These are phyloP conservation scores for Erodium maritimum DNA, from an alignment of 345 rosid genomes.

Conservation along the genomic window DNA sequence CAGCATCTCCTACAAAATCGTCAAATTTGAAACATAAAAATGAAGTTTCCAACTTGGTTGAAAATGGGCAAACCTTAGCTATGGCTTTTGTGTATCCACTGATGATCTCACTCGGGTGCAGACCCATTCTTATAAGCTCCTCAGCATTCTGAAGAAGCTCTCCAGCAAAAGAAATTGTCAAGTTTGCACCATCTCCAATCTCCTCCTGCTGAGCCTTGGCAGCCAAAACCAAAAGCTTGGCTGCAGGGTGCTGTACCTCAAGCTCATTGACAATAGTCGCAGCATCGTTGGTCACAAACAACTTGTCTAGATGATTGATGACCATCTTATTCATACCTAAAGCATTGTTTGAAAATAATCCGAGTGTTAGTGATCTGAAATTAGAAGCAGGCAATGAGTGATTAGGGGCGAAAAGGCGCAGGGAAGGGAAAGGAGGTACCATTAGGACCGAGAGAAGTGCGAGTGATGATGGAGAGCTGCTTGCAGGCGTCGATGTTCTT, in stretches of 20 bases:
- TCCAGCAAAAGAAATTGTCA: slow-evolving; percentile 84
- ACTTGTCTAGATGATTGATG: slow-evolving; percentile 87
- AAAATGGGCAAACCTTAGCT: slow-evolving; percentile 32
- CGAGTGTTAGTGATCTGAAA: background rate
- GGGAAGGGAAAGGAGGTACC: slow-evolving; percentile 25
- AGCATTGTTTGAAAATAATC: background rate
- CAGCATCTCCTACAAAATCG: background rate
- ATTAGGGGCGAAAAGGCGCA: background rate
- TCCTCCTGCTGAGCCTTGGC: slow-evolving; percentile 97
- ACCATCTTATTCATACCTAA: slow-evolving; percentile 99
- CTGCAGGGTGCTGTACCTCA: slow-evolving; percentile 97
- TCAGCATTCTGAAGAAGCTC: slow-evolving; percentile 92
- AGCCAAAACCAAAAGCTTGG: slow-evolving; percentile 83
- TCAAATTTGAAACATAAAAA: background rate
- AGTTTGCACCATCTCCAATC: slow-evolving; percentile 97
- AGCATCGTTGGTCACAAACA: slow-evolving; percentile 90
- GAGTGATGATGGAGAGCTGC: slow-evolving; percentile 84
- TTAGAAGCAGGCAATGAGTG: too few species aligned
- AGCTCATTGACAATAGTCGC: slow-evolving; percentile 90
- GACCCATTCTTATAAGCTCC: slow-evolving; percentile 87
- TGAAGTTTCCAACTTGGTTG: background rate
- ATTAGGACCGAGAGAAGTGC: slow-evolving; percentile 94
- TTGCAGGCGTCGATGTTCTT: slow-evolving; percentile 98
- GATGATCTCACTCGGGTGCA: slow-evolving; percentile 94
- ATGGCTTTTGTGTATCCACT: slow-evolving; percentile 79